These are phyloP conservation scores for Blastobotrys serpentis DNA, from an alignment of 1,139 yeast species.

Conservation along the genomic window DNA sequence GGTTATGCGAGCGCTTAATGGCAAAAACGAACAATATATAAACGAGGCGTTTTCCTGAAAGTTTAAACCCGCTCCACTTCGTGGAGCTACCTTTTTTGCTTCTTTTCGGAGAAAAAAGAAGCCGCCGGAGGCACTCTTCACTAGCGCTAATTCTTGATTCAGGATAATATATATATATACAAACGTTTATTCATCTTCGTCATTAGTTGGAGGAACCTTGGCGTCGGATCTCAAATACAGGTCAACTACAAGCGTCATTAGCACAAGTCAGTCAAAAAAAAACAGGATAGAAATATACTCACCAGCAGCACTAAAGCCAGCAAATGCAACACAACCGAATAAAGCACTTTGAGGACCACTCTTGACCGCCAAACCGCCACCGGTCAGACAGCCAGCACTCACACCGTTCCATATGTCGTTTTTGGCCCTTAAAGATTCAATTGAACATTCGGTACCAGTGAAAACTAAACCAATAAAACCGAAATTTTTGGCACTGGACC, in stretches of 20 bases:
- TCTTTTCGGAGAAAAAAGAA: too few relatives aligned
- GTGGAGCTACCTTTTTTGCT: too few relatives aligned
- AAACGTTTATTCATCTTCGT: conserved; percentile 67
- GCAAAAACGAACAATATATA: too few relatives aligned
- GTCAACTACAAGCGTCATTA: conserved; percentile 47
- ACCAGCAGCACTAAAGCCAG: conserved; percentile 88
- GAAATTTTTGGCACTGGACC: conserved; percentile 86
- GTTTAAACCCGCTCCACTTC: too few relatives aligned
- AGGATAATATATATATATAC: background rate
- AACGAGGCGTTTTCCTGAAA: too few relatives aligned
- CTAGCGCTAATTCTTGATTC: too few relatives aligned
- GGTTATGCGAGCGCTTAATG: too few relatives aligned
- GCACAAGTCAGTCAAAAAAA: background rate
- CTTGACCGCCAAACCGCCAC: conserved; percentile 82
- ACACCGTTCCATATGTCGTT: conserved; percentile 92
- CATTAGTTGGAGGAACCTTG: conserved; percentile 81
- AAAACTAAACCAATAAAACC: conserved; percentile 93
- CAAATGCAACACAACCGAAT: conserved; percentile 96
- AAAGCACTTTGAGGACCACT: conserved; percentile 93
- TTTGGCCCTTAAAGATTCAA: conserved; percentile 81
- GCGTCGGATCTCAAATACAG: conserved; percentile 84
- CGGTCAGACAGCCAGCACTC: conserved; percentile 92
- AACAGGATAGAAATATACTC: conserved; percentile 15
- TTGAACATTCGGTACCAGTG: conserved; percentile 91
- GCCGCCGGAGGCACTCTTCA: too few relatives aligned